Conservation (phyloP, 192 early-diverging fungal genomes). For the Pilaira anomala region DNA sequence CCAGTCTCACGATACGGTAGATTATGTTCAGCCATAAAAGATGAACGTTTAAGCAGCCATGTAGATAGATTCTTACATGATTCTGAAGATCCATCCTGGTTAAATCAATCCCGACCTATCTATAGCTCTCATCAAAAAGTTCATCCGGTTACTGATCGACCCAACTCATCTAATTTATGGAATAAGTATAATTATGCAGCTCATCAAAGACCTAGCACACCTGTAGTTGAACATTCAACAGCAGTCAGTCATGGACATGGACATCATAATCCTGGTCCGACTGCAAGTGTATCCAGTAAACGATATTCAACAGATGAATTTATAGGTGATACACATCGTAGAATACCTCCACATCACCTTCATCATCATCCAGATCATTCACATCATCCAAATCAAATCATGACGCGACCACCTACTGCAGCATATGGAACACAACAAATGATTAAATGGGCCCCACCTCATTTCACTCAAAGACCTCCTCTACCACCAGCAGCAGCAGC, state of each 20-base stretch:
- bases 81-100: neutral
- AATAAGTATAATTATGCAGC: constrained; percentile 3
- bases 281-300: neutral
- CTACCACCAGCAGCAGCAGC: neutral
- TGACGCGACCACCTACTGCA: neutral
- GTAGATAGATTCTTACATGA: neutral
- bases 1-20: neutral
- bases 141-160: constrained; percentile 1
- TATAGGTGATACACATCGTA: neutral
- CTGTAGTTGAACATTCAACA: too few species aligned
- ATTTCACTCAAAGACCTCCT: neutral
- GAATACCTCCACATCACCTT: neutral
- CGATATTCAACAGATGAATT: neutral
- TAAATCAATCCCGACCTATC: neutral
- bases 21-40: neutral
- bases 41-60: neutral
- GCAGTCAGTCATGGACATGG: neutral
- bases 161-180: constrained; percentile 7
- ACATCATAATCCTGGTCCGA: neutral
- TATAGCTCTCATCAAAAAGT: constrained; percentile 14
- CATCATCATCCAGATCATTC: neutral
- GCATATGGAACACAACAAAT: constrained; percentile 16
- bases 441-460: constrained; percentile 7
- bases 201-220: neutral
- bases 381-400: neutral